phyloP scores from a whole-genome alignment of 2,329 filamentous ascomycete genomes.

The Neoarthrinium moseri region DNA sequence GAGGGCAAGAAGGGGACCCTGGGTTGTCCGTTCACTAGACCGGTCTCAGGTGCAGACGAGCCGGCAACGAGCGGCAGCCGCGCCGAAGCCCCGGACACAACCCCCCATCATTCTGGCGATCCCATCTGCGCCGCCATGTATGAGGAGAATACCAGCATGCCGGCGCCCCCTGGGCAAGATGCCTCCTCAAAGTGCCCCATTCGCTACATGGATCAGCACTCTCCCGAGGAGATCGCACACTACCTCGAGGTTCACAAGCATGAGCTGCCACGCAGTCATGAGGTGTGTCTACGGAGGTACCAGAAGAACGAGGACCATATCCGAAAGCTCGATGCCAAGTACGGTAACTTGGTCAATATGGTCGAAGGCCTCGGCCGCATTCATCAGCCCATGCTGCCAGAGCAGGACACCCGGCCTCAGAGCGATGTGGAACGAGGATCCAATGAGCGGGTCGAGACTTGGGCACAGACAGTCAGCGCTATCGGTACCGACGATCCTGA shows the following conservation, averaged over 20 bases:
- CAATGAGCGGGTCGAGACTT: conserved; percentile 76
- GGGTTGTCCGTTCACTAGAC: conserved; percentile 73
- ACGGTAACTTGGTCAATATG: conserved; percentile 90
- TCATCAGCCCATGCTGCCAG: conserved; percentile 82
- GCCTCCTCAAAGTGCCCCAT: conserved; percentile 77
- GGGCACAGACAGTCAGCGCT: conserved; percentile 75
- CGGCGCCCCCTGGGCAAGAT: conserved; percentile 45
- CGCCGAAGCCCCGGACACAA: conserved; percentile 34
- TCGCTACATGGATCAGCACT: conserved; percentile 87
- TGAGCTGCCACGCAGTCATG: conserved; percentile 88
- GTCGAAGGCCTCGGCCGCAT: conserved; percentile 85
- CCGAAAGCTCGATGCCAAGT: conserved; percentile 88
- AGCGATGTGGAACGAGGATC: conserved; percentile 51
- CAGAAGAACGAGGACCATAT: conserved; percentile 84
- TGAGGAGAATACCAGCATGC: conserved; percentile 57
- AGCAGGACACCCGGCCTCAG: conserved; percentile 44
- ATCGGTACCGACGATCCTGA: conserved; percentile 34
- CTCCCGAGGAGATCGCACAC: conserved; percentile 86
- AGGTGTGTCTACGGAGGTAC: conserved; percentile 86
- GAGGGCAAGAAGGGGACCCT: conserved; percentile 77
- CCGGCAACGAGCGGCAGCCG: conserved; percentile 18
- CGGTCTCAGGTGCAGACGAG: conserved; percentile 32
- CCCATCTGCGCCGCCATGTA: conserved; percentile 65
- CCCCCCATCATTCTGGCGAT: conserved; percentile 51
- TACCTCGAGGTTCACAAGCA: conserved; percentile 97